These are phyloP conservation scores for Echinosphaeria canescens DNA, from an alignment of 2,329 filamentous ascomycete genomes.

Conservation along the genomic window DNA sequence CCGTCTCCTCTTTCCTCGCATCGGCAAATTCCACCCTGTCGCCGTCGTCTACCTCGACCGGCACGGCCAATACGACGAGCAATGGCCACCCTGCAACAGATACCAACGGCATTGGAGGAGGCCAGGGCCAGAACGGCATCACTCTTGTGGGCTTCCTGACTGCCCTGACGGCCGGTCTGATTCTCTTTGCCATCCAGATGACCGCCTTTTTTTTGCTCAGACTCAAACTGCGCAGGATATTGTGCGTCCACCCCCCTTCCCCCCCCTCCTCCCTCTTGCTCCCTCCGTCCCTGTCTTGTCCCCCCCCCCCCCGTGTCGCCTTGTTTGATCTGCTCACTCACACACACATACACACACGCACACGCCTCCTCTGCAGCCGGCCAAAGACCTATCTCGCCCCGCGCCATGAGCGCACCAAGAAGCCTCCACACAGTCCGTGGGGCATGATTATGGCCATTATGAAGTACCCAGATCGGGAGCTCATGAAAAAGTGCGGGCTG, in stretches of 20 bases:
- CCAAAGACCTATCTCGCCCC: slow-evolving; percentile 74
- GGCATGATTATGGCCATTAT: slow-evolving; percentile 36
- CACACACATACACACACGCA: too few species aligned
- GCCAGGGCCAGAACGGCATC: slow-evolving; percentile 15
- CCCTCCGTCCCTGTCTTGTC: neutral
- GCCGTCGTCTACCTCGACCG: too few species aligned
- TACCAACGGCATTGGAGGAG: too few species aligned
- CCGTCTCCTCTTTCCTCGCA: too few species aligned
- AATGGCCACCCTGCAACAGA: too few species aligned
- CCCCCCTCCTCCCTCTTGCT: neutral
- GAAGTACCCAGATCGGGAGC: slow-evolving; percentile 49
- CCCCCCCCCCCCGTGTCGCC: slow-evolving; percentile 1
- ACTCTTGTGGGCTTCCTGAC: slow-evolving; percentile 37
- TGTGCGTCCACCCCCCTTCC: slow-evolving; percentile 26
- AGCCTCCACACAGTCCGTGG: slow-evolving; percentile 37
- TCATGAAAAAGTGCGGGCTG: slow-evolving; percentile 88
- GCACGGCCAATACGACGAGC: too few species aligned
- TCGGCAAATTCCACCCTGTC: too few species aligned
- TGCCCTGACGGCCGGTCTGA: slow-evolving; percentile 37
- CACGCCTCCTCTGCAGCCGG: too few species aligned
- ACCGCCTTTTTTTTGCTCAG: slow-evolving; percentile 56
- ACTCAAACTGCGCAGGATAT: slow-evolving; percentile 63
- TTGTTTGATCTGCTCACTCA: too few species aligned
- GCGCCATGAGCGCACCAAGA: slow-evolving; percentile 61
- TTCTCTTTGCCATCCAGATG: slow-evolving; percentile 41